Conservation (phyloP, 2,329 filamentous ascomycete species). For the Fusarium ambrosium region DNA sequence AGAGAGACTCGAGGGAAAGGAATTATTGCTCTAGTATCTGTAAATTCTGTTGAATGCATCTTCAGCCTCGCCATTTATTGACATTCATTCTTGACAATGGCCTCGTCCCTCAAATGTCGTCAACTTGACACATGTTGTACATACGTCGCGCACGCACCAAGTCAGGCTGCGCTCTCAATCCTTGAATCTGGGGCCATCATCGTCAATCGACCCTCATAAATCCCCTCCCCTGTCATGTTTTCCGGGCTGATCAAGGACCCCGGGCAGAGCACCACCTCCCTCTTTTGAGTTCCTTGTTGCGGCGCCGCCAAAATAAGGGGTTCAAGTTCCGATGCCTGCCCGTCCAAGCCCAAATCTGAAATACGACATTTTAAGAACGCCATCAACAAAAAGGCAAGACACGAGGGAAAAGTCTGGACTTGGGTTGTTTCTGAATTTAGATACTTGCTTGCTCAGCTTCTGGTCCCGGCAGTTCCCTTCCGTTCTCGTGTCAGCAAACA, state of each 20-base stretch:
- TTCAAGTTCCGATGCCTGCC: not conserved
- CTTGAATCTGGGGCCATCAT: constrained; percentile 28
- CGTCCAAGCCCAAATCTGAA: not conserved
- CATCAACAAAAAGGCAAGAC: constrained; percentile 3
- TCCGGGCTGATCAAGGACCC: constrained; percentile 10
- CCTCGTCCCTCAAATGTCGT: not conserved
- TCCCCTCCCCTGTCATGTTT: not conserved
- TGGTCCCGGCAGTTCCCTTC: constrained; percentile 7
- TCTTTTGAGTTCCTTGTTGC: constrained; percentile 20
- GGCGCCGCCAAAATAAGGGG: constrained; percentile 21
- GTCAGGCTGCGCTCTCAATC: not conserved
- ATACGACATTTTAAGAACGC: not conserved
- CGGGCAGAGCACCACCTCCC: constrained; percentile 13
- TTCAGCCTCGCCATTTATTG: not conserved
- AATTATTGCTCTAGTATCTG: not conserved
- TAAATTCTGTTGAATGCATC: not conserved
- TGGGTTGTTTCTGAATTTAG: constrained; percentile 32
- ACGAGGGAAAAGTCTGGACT: not conserved
- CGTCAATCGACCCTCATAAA: constrained; percentile 27
- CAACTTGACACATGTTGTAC: constrained; percentile 3
- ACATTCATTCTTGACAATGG: not conserved
- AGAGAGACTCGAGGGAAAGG: not conserved
- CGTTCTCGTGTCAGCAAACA: constrained; percentile 21
- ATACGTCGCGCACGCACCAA: not conserved
- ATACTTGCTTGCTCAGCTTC: constrained; percentile 7